Evolutionary conservation across 2,329 filamentous ascomycete species (phyloP).

Genomic region (Pezicula radicicola): DNA sequence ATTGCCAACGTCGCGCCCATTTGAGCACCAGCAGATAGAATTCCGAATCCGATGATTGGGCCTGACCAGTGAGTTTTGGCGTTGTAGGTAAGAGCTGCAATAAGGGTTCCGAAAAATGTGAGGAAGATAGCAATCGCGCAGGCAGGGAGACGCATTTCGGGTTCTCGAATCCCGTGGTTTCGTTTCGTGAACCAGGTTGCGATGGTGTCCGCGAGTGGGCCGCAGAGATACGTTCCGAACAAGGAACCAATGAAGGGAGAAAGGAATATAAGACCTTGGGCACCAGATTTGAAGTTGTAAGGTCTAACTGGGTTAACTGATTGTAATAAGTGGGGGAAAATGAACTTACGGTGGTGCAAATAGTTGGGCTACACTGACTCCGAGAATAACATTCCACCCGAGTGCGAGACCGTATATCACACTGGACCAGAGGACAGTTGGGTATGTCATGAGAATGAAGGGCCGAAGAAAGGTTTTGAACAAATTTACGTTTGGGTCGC

Average conservation of each 20-base stretch:
- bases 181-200: constrained; percentile 39
- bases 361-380: constrained; percentile 51
- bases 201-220: constrained; percentile 12
- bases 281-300: constrained; percentile 41
- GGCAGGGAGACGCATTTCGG: constrained; percentile 54
- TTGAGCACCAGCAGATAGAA: constrained; percentile 24
- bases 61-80: constrained; percentile 21
- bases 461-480: constrained; percentile 30
- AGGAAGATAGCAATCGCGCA: constrained; percentile 22
- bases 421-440: constrained; percentile 15
- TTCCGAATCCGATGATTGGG: constrained; percentile 22
- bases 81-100: constrained; percentile 19
- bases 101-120: constrained; percentile 21
- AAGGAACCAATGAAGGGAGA: constrained; percentile 13
- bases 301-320: constrained; percentile 34
- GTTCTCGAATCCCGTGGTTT: constrained; percentile 52
- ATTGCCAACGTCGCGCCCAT: constrained; percentile 27
- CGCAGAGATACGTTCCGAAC: constrained; percentile 13
- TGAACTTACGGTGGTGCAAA: constrained; percentile 19
- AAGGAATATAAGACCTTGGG: constrained; percentile 11
- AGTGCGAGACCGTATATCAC: constrained; percentile 34
- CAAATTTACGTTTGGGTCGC: constrained; percentile 19
- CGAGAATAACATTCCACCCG: constrained; percentile 31
- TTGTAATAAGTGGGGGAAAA: not conserved
- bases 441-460: constrained; percentile 34